phyloP scores from a whole-genome alignment of 257 asterid genomes.

The Buddleja alternifolia region DNA sequence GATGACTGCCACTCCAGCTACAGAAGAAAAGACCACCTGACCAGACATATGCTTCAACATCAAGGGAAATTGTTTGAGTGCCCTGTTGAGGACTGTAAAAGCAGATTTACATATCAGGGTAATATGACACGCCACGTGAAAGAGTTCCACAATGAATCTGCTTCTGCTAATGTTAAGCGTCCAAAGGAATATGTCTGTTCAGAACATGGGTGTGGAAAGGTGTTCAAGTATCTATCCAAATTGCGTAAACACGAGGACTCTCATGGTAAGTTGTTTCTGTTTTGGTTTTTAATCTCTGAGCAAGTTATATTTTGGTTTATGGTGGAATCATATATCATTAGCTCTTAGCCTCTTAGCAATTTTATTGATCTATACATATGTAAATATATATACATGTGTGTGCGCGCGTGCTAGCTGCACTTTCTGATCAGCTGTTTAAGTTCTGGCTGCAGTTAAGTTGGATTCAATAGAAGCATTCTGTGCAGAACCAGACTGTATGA shows the following conservation, averaged over 20 bases:
- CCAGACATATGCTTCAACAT: conserved; percentile 79
- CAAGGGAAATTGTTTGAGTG: conserved; percentile 77
- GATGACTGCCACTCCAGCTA: conserved; percentile 80
- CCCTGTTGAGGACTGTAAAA: conserved; percentile 54
- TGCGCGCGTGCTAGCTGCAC: too few species aligned
- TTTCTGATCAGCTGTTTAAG: not conserved
- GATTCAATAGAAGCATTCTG: conserved; percentile 77
- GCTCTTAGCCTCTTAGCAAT: not conserved
- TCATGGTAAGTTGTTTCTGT: conserved; percentile 54
- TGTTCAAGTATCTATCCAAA: conserved; percentile 65
- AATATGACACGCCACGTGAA: conserved; percentile 71
- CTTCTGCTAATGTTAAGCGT: conserved; percentile 32
- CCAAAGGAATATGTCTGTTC: conserved; percentile 61
- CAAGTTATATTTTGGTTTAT: not conserved
- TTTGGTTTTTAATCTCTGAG: not conserved
- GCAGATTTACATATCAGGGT: conserved; percentile 54
- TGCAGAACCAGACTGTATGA: conserved; percentile 84
- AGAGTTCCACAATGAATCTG: conserved; percentile 62
- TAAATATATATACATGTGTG: too few species aligned
- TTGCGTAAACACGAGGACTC: conserved; percentile 73
- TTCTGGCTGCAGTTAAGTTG: conserved; percentile 65
- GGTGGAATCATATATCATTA: not conserved
- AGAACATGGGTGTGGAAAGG: conserved; percentile 84
- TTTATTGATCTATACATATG: too few species aligned
- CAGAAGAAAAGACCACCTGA: conserved; percentile 86